Percentiles rank a stretch among this genome's conserved stretches.
These are phyloP conservation scores for Amaranthus tricolor DNA, from an alignment of 179 eudicot genomes.

Conservation along the genomic window DNA sequence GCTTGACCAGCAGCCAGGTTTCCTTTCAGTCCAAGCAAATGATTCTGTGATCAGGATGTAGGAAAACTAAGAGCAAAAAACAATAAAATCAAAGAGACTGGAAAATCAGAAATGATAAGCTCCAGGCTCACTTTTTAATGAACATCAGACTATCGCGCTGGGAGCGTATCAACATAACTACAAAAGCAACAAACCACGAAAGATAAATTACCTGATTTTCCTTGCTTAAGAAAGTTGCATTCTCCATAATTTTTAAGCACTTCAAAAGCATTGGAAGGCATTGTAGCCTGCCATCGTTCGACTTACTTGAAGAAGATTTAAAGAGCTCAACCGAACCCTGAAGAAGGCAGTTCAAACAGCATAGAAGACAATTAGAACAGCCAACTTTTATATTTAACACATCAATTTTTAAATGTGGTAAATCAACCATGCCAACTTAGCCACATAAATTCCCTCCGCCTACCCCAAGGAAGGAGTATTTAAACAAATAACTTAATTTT, in stretches of 20 bases:
- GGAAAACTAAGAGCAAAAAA: background rate
- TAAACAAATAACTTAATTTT: too few species aligned
- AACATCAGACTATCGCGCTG: background rate
- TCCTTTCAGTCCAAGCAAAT: conserved; percentile 76
- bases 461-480: background rate
- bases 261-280: conserved; percentile 65
- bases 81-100: background rate
- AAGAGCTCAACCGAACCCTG: conserved; percentile 58
- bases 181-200: background rate
- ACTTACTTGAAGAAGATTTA: conserved; percentile 34
- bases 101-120: background rate
- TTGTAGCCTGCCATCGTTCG: conserved; percentile 50
- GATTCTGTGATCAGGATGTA: conserved; percentile 44
- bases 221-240: conserved; percentile 79
- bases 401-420: too few species aligned
- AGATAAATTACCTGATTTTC: conserved; percentile 69
- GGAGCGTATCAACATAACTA: too few species aligned
- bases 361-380: too few species aligned
- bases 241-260: conserved; percentile 92
- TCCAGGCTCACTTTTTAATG: background rate
- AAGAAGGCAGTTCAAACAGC: conserved; percentile 1
- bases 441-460: background rate
- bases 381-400: too few species aligned
- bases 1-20: conserved; percentile 46
- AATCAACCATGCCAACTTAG: background rate